Evolutionary conservation across 345 rosid genomes (phyloP).

Genomic region (Eucalyptus pauciflora): DNA sequence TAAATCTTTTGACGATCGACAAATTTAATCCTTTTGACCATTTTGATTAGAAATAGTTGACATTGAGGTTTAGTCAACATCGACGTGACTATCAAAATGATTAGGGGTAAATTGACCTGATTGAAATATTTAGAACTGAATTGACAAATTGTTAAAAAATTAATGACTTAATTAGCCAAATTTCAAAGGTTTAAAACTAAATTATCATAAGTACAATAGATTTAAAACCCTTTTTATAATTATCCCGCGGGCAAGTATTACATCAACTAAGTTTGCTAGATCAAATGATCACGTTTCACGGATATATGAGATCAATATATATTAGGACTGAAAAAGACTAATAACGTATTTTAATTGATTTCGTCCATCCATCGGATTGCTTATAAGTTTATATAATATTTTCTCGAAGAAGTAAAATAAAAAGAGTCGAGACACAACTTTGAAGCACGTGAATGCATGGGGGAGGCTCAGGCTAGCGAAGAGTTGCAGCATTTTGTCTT

Average conservation of each 20-base stretch:
- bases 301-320: neutral
- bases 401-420: neutral
- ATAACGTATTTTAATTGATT: neutral
- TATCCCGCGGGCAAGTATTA: neutral
- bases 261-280: neutral
- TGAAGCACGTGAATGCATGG: neutral
- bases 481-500: neutral
- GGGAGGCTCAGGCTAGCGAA: neutral
- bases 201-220: too few species aligned
- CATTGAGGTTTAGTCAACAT: neutral
- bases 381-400: neutral
- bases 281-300: neutral
- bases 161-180: neutral
- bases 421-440: neutral
- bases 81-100: too few species aligned
- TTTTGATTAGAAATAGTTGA: too few species aligned
- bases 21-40: accelerated
- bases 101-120: too few species aligned
- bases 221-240: too few species aligned
- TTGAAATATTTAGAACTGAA: too few species aligned
- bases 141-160: too few species aligned
- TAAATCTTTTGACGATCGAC: neutral
- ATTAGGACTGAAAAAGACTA: neutral
- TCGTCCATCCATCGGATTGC: neutral
- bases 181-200: neutral